Evolutionary conservation across 1,284 basidiomycete species (phyloP), one percentile per base, ranked within the genome.

Genomic region (Xerocomus minutiporus): DNA sequence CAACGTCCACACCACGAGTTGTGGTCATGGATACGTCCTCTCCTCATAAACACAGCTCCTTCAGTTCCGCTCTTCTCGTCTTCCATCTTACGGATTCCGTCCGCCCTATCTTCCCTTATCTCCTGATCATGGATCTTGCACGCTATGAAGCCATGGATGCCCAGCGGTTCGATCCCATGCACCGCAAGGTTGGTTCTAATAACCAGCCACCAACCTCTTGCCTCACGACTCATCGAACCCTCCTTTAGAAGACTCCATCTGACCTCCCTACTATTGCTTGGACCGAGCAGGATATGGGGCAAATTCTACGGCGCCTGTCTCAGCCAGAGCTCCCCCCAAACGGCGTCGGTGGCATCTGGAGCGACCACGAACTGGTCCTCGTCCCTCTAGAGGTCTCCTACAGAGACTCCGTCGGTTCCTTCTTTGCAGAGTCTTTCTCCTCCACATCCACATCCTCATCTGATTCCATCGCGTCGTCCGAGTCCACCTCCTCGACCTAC

Each of bases 91-190:
- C 46, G 17, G 47, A 54, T 66, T 51, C 45, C 41, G 11, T 61
- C 65, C 63, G 59, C 55, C 34, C 50, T 64, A 67, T 66, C 63
- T 60, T 62, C 64, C 42, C 55, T 66, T 63, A 66, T 66, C 67
- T 50, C 7, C 20, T 54, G 32, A 63, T 61, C 35, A 66, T 69
- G 57, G 49, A 54, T 52, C 54, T 52, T 31, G 29, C 67, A 68
- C 60, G 67, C 20, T 52, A 48, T 47, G 48, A 57, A 47, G 51
- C 61, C 56, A 69, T 67, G 65, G 60, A 69, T 45, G 58, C 59
- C 20, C 65, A 67, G 38, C 56, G 67, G 53, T 67, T 66, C 31
- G 68, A 67, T 61, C 65, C 67, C 52, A 64, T 68, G 57, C 57
- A 57, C 43, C 50, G 51, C 53, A 57, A 55, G 54, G 68, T 69